Percentiles rank a stretch among this genome's conserved stretches.
phyloP scores from a whole-genome alignment of 345 rosid species.

The Erucastrum elatum region DNA sequence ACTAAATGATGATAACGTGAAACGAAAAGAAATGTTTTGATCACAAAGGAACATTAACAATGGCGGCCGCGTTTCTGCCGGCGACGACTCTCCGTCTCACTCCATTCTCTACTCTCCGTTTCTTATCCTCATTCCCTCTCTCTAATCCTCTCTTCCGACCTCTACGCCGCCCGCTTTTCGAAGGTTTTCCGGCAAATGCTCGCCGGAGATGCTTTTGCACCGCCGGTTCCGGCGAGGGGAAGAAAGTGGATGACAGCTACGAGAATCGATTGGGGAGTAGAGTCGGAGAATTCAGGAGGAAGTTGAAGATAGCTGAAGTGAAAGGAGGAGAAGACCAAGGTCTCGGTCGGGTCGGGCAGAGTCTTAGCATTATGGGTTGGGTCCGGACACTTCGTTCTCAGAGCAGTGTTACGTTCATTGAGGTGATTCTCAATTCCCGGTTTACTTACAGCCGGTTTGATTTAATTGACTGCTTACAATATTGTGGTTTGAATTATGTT shows the following conservation, averaged over 20 bases:
- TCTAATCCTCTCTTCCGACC: slow-evolving; percentile 16
- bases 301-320: slow-evolving; percentile 69
- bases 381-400: slow-evolving; percentile 87
- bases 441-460: background rate
- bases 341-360: slow-evolving; percentile 60
- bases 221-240: slow-evolving; percentile 29
- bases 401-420: slow-evolving; percentile 80
- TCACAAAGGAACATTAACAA: background rate
- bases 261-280: slow-evolving; percentile 21
- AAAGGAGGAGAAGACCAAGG: slow-evolving; percentile 78
- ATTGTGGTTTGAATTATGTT: background rate
- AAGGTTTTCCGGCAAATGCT: slow-evolving; percentile 20
- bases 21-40: background rate
- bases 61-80: slow-evolving; percentile 36
- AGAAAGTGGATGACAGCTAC: background rate
- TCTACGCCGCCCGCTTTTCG: background rate
- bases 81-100: slow-evolving; percentile 40
- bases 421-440: slow-evolving; percentile 44
- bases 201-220: slow-evolving; percentile 38
- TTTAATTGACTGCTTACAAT: background rate
- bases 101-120: slow-evolving; percentile 32
- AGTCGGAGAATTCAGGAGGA: slow-evolving; percentile 66
- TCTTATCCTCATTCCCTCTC: slow-evolving; percentile 25
- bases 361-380: slow-evolving; percentile 76
- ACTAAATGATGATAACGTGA: background rate